Evolutionary conservation across 2,329 filamentous ascomycete genomes (phyloP).

Genomic region (Ascocoryne sarcoides): DNA sequence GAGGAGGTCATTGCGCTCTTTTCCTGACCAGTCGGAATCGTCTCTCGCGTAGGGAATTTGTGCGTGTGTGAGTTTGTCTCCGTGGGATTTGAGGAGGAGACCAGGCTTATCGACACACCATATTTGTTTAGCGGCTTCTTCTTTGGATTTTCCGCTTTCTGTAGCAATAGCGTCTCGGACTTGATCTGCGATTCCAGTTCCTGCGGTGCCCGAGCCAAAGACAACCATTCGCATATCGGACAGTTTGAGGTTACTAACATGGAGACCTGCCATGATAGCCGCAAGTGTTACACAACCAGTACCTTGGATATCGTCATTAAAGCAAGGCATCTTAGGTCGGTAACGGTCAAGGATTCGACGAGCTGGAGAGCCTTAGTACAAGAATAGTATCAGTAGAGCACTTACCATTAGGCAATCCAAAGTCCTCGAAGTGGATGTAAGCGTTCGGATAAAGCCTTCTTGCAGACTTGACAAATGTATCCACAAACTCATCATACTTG

Average conservation of each 20-base stretch:
- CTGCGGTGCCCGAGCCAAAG: slow-evolving; percentile 75
- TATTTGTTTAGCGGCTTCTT: slow-evolving; percentile 73
- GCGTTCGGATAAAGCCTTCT: slow-evolving; percentile 66
- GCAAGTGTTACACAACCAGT: slow-evolving; percentile 83
- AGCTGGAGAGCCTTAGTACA: slow-evolving; percentile 27
- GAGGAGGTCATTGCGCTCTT: slow-evolving; percentile 49
- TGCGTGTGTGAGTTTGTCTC: slow-evolving; percentile 52
- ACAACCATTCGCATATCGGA: slow-evolving; percentile 62
- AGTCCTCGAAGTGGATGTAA: slow-evolving; percentile 86
- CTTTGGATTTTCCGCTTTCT: slow-evolving; percentile 54
- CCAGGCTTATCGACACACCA: slow-evolving; percentile 81
- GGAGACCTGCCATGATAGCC: slow-evolving; percentile 67
- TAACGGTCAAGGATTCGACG: slow-evolving; percentile 70
- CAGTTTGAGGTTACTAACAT: slow-evolving; percentile 58
- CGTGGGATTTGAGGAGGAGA: slow-evolving; percentile 56
- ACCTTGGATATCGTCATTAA: slow-evolving; percentile 88
- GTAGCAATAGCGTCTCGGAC: slow-evolving; percentile 69
- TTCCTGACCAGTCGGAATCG: slow-evolving; percentile 52
- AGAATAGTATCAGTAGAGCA: background rate
- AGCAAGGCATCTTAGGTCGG: slow-evolving; percentile 65
- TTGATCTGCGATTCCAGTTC: slow-evolving; percentile 79
- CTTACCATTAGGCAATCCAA: slow-evolving; percentile 63
- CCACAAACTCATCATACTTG: slow-evolving; percentile 68
- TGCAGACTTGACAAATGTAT: slow-evolving; percentile 61
- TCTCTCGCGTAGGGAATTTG: slow-evolving; percentile 61